Conservation (phyloP, 768 basidiomycete species). For the Podaxis sp. region DNA sequence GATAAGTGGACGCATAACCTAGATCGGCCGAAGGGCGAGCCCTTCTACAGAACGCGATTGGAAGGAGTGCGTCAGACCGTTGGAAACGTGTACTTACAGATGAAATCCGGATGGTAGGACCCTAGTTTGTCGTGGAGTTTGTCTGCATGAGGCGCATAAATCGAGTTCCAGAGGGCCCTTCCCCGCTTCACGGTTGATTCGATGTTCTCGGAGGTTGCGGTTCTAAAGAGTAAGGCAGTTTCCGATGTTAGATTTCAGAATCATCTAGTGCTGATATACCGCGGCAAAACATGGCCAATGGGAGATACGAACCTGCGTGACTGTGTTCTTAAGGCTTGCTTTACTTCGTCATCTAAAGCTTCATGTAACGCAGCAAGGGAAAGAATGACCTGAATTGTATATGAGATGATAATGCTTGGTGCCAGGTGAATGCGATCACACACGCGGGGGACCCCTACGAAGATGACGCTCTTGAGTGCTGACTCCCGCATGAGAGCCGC, state of each 20-base stretch:
- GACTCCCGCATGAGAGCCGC: conserved; percentile 89
- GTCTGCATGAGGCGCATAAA: conserved; percentile 86
- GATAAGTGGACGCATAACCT: conserved; percentile 3
- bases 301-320: conserved; percentile 54
- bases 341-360: conserved; percentile 82
- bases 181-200: conserved; percentile 70
- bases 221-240: conserved; percentile 38
- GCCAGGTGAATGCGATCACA: conserved; percentile 25
- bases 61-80: conserved; percentile 28
- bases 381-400: conserved; percentile 67
- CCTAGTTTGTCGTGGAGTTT: conserved; percentile 87
- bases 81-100: conserved; percentile 60
- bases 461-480: conserved; percentile 85
- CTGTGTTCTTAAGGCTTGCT: conserved; percentile 59
- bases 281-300: conserved; percentile 13
- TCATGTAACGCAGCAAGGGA: conserved; percentile 74
- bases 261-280: conserved; percentile 13
- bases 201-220: conserved; percentile 60
- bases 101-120: conserved; percentile 91
- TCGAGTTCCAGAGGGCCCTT: conserved; percentile 74
- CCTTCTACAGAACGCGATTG: conserved; percentile 25
- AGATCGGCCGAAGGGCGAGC: conserved; percentile 8
- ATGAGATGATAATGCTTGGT: conserved; percentile 7
- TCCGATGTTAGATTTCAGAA: conserved; percentile 14
- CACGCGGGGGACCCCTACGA: conserved; percentile 84